phyloP scores from a whole-genome alignment of 352 stramenopile genomes.

The Phytophthora meadii region DNA sequence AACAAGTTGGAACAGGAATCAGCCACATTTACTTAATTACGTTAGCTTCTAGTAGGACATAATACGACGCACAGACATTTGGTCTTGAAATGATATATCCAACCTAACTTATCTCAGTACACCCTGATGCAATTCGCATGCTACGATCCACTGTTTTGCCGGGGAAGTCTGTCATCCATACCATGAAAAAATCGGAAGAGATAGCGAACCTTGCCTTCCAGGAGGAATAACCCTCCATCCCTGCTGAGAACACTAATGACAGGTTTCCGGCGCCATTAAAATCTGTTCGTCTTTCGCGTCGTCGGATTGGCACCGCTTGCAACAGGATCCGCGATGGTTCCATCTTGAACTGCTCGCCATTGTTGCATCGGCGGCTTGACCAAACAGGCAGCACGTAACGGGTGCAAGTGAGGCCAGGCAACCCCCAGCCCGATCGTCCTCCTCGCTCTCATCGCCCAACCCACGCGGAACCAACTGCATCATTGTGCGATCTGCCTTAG shows the following conservation, averaged over 20 bases:
- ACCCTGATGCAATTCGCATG: no score
- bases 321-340: conserved; percentile 20
- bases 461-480: conserved; percentile 9
- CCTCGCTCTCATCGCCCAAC: conserved; percentile 40
- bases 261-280: conserved; percentile 20
- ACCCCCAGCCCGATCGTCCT: conserved; percentile 24
- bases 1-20: no score
- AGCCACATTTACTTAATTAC: no score
- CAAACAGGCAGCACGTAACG: conserved; percentile 29
- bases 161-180: no score
- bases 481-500: conserved; percentile 22
- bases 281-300: conserved; percentile 37
- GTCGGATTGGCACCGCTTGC: conserved; percentile 8
- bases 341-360: conserved; percentile 13
- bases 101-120: no score
- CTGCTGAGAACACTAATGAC: conserved; percentile 2
- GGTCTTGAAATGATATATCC: no score
- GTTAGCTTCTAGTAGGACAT: no score
- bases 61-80: no score
- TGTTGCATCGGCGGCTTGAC: conserved; percentile 34
- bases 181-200: neutral
- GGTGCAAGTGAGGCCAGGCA: conserved; percentile 12
- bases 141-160: no score
- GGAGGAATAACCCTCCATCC: conserved; percentile 3
- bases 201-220: neutral